Evolutionary conservation across 352 stramenopile species (phyloP).

Genomic region (Globisporangium spinosum): DNA sequence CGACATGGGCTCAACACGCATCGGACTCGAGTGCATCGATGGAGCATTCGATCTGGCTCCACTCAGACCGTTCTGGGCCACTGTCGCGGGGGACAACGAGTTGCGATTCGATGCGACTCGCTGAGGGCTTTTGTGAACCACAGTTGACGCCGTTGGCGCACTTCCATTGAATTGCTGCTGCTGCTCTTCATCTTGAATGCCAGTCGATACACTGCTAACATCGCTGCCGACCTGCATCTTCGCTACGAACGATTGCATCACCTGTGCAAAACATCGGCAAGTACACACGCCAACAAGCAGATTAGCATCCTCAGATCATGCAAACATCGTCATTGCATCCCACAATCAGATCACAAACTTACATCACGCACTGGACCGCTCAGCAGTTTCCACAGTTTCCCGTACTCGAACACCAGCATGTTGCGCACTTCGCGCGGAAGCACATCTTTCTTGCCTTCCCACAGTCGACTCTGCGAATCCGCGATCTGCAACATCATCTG

Average conservation of each 20-base stretch:
- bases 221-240: slow-evolving; percentile 10
- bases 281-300: slow-evolving; percentile 8
- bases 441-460: slow-evolving; percentile 36
- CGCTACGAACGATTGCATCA: slow-evolving; percentile 19
- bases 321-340: slow-evolving; percentile 5
- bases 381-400: slow-evolving; percentile 38
- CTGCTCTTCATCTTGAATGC: background rate
- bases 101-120: background rate
- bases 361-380: slow-evolving; percentile 54
- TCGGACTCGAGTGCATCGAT: slow-evolving; percentile 9
- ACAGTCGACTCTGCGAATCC: slow-evolving; percentile 44
- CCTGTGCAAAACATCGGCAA: slow-evolving; percentile 10
- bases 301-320: slow-evolving; percentile 15
- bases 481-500: slow-evolving; percentile 59
- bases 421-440: slow-evolving; percentile 32
- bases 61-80: background rate
- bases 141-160: background rate
- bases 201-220: background rate
- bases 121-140: background rate
- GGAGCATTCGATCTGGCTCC: background rate
- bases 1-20: slow-evolving; percentile 5
- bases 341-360: slow-evolving; percentile 12
- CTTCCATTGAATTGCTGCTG: background rate
- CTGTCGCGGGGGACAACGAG: slow-evolving; percentile 2
- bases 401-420: slow-evolving; percentile 41